Evolutionary conservation across 495 filamentous ascomycete species (phyloP).

Genomic region (Aspergillus wentii): DNA sequence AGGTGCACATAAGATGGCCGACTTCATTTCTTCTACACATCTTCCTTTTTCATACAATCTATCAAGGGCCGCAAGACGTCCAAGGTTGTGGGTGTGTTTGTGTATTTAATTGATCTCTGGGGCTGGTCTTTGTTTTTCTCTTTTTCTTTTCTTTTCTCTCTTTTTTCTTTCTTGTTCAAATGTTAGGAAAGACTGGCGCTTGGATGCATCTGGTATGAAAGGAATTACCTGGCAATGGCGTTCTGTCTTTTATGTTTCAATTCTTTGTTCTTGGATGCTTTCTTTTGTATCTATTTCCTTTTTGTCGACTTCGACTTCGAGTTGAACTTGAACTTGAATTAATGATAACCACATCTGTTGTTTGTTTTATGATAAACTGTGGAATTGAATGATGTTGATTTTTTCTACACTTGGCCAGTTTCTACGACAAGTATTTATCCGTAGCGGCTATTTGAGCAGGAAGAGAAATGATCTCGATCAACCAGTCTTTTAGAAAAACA

Average conservation of each 20-base stretch:
- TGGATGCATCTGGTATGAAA: background rate
- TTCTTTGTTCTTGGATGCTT: background rate
- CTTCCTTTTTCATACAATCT: conserved; percentile 8
- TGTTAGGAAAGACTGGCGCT: background rate
- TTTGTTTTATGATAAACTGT: background rate
- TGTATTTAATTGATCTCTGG: conserved; percentile 14
- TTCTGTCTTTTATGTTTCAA: background rate
- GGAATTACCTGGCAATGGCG: background rate
- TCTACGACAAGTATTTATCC: too few species aligned
- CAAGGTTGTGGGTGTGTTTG: too few species aligned
- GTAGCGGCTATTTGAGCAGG: too few species aligned
- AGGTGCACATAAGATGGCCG: background rate
- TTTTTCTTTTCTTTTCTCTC: conserved; percentile 4
- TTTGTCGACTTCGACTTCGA: background rate
- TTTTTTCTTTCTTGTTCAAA: conserved; percentile 2
- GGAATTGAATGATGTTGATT: conserved; percentile 2
- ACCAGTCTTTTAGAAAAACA: too few species aligned
- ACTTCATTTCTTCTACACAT: background rate
- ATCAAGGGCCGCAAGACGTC: too few species aligned
- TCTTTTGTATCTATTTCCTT: background rate
- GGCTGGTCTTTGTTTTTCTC: conserved; percentile 1
- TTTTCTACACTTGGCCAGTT: background rate
- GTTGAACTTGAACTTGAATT: background rate
- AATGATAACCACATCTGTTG: conserved; percentile 1
- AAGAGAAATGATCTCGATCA: too few species aligned